Evolutionary conservation across 1,284 basidiomycete genomes (phyloP).

Genomic region (Ustilago cynodontis): DNA sequence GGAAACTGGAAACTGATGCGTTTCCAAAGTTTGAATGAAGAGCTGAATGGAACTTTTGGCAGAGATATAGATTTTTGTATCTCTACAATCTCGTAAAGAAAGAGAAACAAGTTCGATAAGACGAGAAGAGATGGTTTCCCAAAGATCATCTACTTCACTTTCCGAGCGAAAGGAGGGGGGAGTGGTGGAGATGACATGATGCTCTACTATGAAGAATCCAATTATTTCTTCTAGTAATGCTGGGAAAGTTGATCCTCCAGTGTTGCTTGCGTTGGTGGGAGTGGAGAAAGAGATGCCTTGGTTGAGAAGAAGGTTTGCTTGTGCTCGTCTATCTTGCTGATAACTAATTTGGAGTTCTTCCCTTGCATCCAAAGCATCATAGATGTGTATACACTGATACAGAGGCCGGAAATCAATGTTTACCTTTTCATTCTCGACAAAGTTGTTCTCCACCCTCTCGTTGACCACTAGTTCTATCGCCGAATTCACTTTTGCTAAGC

Average conservation of each 20-base stretch:
- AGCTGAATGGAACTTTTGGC: conserved; percentile 87
- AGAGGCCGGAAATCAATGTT: conserved; percentile 93
- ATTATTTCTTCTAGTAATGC: conserved; percentile 82
- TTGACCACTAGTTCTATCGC: conserved; percentile 93
- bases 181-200: conserved; percentile 89
- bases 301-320: conserved; percentile 95
- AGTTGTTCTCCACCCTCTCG: conserved; percentile 93
- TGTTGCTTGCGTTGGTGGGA: neutral
- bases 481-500: conserved; percentile 87
- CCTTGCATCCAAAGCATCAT: conserved; percentile 87
- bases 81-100: conserved; percentile 81
- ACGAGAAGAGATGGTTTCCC: conserved; percentile 87
- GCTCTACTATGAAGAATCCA: conserved; percentile 99
- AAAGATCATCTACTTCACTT: conserved; percentile 92
- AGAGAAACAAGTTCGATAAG: conserved; percentile 82
- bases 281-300: conserved; percentile 71
- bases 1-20: conserved; percentile 83
- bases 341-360: conserved; percentile 91
- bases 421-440: conserved; percentile 88
- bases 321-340: conserved; percentile 90
- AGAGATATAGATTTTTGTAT: conserved; percentile 84
- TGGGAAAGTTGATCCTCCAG: conserved; percentile 39
- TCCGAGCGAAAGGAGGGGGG: conserved; percentile 81
- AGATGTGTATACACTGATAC: conserved; percentile 97
- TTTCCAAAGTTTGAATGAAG: conserved; percentile 91